phyloP scores from a whole-genome alignment of 768 basidiomycete species.

The Hygrophoropsis aurantiaca region DNA sequence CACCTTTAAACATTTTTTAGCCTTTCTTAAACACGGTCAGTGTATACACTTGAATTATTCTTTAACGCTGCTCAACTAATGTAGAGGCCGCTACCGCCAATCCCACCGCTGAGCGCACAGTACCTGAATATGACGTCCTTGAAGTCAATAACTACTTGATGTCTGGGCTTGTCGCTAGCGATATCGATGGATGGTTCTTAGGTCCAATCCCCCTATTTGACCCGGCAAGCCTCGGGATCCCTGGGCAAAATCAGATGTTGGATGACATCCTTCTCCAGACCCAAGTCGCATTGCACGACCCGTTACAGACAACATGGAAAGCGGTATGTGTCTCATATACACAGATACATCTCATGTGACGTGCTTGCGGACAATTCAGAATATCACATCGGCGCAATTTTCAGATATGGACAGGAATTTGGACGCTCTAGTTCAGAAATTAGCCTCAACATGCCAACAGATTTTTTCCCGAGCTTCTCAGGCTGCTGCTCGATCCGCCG shows the following conservation, averaged over 20 bases:
- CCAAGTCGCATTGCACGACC: slow-evolving; percentile 46
- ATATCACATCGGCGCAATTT: slow-evolving; percentile 47
- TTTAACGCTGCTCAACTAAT: background rate
- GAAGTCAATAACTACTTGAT: slow-evolving; percentile 82
- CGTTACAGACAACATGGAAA: slow-evolving; percentile 48
- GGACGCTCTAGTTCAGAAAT: slow-evolving; percentile 59
- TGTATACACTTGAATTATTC: slow-evolving; percentile 4
- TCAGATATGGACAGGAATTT: slow-evolving; percentile 67
- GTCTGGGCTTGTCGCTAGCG: slow-evolving; percentile 64
- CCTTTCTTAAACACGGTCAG: slow-evolving; percentile 75
- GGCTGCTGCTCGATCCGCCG: slow-evolving; percentile 63
- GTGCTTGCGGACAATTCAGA: slow-evolving; percentile 38
- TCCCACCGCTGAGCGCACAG: slow-evolving; percentile 48
- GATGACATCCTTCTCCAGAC: slow-evolving; percentile 47
- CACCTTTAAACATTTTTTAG: slow-evolving; percentile 77
- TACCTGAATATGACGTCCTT: slow-evolving; percentile 64
- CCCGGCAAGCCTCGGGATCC: slow-evolving; percentile 28
- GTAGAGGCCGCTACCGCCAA: slow-evolving; percentile 52
- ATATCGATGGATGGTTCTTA: slow-evolving; percentile 79
- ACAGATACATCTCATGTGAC: slow-evolving; percentile 22
- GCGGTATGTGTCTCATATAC: slow-evolving; percentile 44
- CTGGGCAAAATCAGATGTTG: slow-evolving; percentile 21
- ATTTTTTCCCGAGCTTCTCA: slow-evolving; percentile 63
- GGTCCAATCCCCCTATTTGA: slow-evolving; percentile 45
- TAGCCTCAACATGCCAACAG: slow-evolving; percentile 58